A percentile compares a stretch with the other conserved stretches of the same genome.
These are phyloP conservation scores for Cryoendolithus antarcticus DNA, from an alignment of 2,329 filamentous ascomycete genomes.

Conservation along the genomic window DNA sequence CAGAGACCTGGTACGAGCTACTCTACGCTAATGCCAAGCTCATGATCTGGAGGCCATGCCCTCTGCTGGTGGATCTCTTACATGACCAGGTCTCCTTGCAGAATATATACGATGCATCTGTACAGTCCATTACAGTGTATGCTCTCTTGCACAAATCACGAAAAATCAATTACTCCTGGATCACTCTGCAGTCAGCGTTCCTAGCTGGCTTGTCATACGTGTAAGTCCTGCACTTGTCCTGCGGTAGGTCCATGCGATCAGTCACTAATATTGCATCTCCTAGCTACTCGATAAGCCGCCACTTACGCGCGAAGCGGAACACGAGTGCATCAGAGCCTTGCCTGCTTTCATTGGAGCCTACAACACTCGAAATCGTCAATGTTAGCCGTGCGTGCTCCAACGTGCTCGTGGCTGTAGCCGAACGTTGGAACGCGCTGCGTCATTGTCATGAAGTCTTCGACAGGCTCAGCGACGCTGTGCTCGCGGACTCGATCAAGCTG, in stretches of 20 bases:
- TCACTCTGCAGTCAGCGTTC: conserved; percentile 38
- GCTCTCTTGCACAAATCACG: conserved; percentile 32
- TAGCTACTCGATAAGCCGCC: no score
- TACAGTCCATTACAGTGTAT: conserved; percentile 31
- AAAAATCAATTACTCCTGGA: conserved; percentile 38
- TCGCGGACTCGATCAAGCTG: conserved; percentile 29
- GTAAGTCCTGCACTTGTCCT: conserved; percentile 13
- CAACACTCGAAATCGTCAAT: conserved; percentile 32
- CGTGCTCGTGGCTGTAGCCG: conserved; percentile 32
- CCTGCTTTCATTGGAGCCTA: conserved; percentile 23
- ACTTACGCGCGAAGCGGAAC: not conserved
- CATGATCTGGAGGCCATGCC: conserved; percentile 32
- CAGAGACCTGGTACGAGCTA: conserved; percentile 31
- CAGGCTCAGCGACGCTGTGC: conserved; percentile 30
- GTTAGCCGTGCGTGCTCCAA: conserved; percentile 34
- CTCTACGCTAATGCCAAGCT: conserved; percentile 33
- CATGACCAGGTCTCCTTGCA: conserved; percentile 8
- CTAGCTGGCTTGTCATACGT: conserved; percentile 35
- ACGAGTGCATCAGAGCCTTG: conserved; percentile 4
- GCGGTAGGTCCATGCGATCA: no score
- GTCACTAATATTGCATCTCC: no score
- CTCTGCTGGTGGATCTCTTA: conserved; percentile 10
- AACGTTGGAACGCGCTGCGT: conserved; percentile 29
- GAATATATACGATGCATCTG: conserved; percentile 27
- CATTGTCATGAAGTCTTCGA: conserved; percentile 35